phyloP scores from a whole-genome alignment of 169 alveolate genomes.

The Babesia divergens region DNA sequence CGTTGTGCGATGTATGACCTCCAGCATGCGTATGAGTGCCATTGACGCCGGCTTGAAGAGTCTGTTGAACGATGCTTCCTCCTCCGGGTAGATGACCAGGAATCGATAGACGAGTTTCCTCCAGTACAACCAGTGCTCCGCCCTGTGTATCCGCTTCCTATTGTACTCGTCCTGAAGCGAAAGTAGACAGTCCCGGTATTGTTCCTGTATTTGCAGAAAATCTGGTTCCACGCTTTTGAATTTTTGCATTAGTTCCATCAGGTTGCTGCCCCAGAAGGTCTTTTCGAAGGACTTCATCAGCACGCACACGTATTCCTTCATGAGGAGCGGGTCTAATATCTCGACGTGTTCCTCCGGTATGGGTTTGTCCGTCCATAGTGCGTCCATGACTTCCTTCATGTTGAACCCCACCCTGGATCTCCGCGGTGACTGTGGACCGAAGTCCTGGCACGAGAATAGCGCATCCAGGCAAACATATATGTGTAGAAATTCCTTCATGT shows the following conservation, averaged over 20 bases:
- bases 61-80: constrained; percentile 1
- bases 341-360: neutral
- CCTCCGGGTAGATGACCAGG: constrained; percentile 38
- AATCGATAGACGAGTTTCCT: constrained; percentile 17
- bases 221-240: constrained; percentile 13
- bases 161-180: neutral
- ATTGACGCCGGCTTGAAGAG: constrained; percentile 37
- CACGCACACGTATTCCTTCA: constrained; percentile 6
- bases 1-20: constrained; percentile 12
- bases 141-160: neutral
- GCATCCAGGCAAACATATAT: constrained; percentile 22
- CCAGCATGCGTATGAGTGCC: constrained; percentile 25
- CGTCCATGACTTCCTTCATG: neutral
- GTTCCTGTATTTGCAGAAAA: constrained; percentile 5
- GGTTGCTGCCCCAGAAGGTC: constrained; percentile 11
- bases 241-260: neutral
- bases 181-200: constrained; percentile 9
- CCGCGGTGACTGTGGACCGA: neutral
- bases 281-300: constrained; percentile 21
- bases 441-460: constrained; percentile 17
- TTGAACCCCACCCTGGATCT: neutral
- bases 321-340: constrained; percentile 6
- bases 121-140: constrained; percentile 34
- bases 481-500: constrained; percentile 2
- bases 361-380: neutral